These are phyloP conservation scores for Leccinum subrobustum DNA, from an alignment of 1,284 basidiomycete genomes.

Conservation along the genomic window DNA sequence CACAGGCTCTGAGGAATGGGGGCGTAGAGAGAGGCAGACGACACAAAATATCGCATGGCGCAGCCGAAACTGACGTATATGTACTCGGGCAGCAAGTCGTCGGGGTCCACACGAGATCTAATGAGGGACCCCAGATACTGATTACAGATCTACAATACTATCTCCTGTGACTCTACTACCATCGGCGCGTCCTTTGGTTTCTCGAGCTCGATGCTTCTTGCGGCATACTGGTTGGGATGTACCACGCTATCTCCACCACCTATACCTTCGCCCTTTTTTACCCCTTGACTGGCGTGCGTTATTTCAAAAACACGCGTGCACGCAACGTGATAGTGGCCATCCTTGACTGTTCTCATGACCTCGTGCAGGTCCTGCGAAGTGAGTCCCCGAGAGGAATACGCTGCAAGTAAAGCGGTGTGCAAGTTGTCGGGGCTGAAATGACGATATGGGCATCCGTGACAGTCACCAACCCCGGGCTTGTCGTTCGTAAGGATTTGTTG, in stretches of 20 bases:
- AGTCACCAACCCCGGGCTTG: slow-evolving; percentile 71
- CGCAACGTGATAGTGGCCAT: slow-evolving; percentile 89
- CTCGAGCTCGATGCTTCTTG: slow-evolving; percentile 65
- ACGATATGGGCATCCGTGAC: slow-evolving; percentile 94
- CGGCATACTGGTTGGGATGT: slow-evolving; percentile 90
- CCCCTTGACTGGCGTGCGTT: slow-evolving; percentile 73
- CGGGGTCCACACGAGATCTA: slow-evolving; percentile 21
- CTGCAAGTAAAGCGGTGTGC: slow-evolving; percentile 70
- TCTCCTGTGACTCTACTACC: slow-evolving; percentile 23
- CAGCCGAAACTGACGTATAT: slow-evolving; percentile 14
- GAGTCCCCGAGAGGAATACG: slow-evolving; percentile 70
- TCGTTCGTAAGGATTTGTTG: slow-evolving; percentile 84
- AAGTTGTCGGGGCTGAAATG: slow-evolving; percentile 89
- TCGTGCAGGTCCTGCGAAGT: slow-evolving; percentile 77
- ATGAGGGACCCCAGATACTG: slow-evolving; percentile 19
- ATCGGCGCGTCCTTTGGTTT: slow-evolving; percentile 37
- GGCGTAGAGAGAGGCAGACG: slow-evolving; percentile 27
- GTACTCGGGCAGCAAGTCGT: neutral
- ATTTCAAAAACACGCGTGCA: slow-evolving; percentile 98
- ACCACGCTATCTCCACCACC: slow-evolving; percentile 87
- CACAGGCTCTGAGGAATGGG: slow-evolving; percentile 1
- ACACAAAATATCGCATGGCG: slow-evolving; percentile 25
- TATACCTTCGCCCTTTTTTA: slow-evolving; percentile 89
- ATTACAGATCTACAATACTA: neutral
- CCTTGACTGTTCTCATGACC: slow-evolving; percentile 81